Evolutionary conservation across 441 rosid species (phyloP).

Genomic region (Metrosideros polymorpha): DNA sequence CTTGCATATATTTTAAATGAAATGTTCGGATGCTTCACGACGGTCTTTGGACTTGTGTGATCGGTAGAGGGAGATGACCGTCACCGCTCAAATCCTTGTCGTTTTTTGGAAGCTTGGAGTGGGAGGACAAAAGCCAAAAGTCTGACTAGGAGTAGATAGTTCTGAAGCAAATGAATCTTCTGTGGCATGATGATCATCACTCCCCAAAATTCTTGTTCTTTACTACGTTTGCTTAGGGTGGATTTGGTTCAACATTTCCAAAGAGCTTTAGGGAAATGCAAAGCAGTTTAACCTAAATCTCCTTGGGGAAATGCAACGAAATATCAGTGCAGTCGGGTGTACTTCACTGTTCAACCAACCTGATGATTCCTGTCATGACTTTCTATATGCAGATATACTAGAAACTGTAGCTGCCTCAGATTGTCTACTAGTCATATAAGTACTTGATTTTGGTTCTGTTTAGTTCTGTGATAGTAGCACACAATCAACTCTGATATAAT

Average conservation of each 20-base stretch:
- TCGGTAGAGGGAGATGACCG: too few species aligned
- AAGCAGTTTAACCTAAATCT: too few species aligned
- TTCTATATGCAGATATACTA: neutral
- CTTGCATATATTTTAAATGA: neutral
- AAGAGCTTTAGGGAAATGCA: too few species aligned
- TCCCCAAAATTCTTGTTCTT: neutral
- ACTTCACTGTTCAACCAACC: too few species aligned
- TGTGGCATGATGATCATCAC: neutral
- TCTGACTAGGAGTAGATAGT: neutral
- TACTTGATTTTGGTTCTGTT: neutral
- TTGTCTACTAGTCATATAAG: neutral
- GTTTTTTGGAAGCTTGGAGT: neutral
- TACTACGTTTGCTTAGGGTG: too few species aligned
- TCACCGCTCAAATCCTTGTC: neutral
- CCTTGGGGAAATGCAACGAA: too few species aligned
- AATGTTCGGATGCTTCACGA: too few species aligned
- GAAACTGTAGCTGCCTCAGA: neutral
- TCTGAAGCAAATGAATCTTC: neutral
- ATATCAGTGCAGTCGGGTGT: too few species aligned
- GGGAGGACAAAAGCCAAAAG: neutral
- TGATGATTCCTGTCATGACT: too few species aligned
- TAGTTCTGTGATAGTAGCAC: neutral
- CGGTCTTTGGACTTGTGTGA: too few species aligned
- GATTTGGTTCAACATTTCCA: too few species aligned
- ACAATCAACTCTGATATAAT: neutral